Base-by-base conservation (phyloP, 225 moss, liverwort and hornwort genomes). In the Marchantia paleacea region DNA sequence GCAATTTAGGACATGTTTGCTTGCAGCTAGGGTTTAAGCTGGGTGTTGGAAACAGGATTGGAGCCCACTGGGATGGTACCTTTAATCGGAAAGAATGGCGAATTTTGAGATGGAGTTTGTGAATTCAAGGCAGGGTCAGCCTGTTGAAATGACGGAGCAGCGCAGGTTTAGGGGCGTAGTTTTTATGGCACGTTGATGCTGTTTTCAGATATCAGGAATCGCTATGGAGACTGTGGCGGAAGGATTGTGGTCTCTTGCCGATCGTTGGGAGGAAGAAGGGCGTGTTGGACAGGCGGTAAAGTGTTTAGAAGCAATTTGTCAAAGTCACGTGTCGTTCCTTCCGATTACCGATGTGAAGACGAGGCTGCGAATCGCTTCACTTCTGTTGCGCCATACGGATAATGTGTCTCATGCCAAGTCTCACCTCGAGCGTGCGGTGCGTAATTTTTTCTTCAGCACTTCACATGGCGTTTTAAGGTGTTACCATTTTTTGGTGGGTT, bases 281-380 rank as follows among this genome's bases (percentile, higher is more conserved):
- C 79, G 88, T 64, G 80, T 95, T 0, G 84, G 89, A 70, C 89
- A 91, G 85, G 92, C 99, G 58, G 85, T 99, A 20, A 99, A 99
- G 83, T 99, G 99, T 85, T 84, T 99, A 83, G 99, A 99, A 75
- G 99, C 99, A 28, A 91, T 99, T 79, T 99, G 99, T 79, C 99
- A 99, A 79, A 95, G 95, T 76, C 94, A 90, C 66, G 92, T 95
- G 72, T 92, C 99, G 24, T 99, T 99, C 77, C 88, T 99, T 81
- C 99, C 99, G 0, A 91, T 95, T 22, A 89, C 90, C 25, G 95
- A 95, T 85, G 95, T 99, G 78, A 99, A 99, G 86, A 95, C 95
- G 77, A 92, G 99, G 65, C 86, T 99, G 70, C 91, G 97, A 30
- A 90, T 99, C 75, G 91, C 95, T 6, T 80, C 92, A 11, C 87